These are phyloP conservation scores for Fusarium sublunatum DNA, from an alignment of 2,329 filamentous ascomycete genomes.

Conservation along the genomic window DNA sequence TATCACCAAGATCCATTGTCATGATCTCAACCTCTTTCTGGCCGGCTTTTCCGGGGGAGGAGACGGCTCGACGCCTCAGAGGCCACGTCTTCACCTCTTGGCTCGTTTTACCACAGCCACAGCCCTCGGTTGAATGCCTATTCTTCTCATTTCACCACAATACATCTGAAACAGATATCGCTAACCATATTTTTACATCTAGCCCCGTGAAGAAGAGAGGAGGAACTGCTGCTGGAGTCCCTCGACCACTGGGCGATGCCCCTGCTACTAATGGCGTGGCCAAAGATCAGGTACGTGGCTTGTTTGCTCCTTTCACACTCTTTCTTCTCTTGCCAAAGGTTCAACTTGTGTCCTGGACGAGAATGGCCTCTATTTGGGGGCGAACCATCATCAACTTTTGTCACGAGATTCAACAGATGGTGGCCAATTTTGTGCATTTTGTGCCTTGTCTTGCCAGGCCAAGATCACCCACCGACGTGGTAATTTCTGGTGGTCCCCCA, in stretches of 20 bases:
- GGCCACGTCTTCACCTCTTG: conserved; percentile 20
- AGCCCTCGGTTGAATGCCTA: conserved; percentile 1
- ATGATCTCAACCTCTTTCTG: conserved; percentile 3
- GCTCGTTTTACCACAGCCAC: conserved; percentile 16
- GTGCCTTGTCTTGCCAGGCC: conserved; percentile 20
- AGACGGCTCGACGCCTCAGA: conserved; percentile 23
- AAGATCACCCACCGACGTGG: conserved; percentile 37
- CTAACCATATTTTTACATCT: conserved; percentile 46
- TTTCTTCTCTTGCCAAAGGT: neutral
- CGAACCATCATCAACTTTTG: conserved; percentile 14
- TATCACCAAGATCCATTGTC: conserved; percentile 2
- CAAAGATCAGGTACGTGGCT: conserved; percentile 62
- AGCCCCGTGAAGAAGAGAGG: conserved; percentile 80
- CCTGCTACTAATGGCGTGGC: conserved; percentile 67
- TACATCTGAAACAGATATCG: conserved; percentile 1
- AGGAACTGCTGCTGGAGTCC: conserved; percentile 74
- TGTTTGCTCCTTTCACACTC: neutral
- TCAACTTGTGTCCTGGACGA: neutral
- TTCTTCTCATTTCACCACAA: neutral
- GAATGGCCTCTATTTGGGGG: neutral
- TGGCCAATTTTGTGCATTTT: conserved; percentile 40
- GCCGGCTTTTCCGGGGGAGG: neutral
- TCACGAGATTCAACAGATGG: conserved; percentile 21
- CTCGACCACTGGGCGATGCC: conserved; percentile 72
- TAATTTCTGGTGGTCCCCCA: conserved; percentile 44